These are phyloP conservation scores for Neocucurbitaria cava DNA, from an alignment of 2,329 filamentous ascomycete species.

Conservation along the genomic window DNA sequence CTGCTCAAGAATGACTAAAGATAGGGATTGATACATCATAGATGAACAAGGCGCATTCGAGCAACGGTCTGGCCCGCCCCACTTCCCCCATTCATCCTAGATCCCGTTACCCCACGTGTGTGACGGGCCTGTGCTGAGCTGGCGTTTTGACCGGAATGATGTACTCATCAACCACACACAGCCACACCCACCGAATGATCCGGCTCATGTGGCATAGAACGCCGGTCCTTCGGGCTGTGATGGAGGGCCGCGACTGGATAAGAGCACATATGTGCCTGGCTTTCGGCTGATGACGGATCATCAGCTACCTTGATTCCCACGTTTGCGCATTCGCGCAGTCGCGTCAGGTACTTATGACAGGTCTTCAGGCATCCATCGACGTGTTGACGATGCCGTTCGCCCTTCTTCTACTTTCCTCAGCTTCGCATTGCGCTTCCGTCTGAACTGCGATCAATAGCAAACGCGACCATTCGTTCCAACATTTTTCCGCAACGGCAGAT, in stretches of 20 bases:
- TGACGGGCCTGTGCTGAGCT: not conserved
- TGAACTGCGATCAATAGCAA: slow-evolving; percentile 6
- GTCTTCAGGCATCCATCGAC: slow-evolving; percentile 14
- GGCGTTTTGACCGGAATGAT: slow-evolving; percentile 7
- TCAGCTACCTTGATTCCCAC: slow-evolving; percentile 19
- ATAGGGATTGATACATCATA: not conserved
- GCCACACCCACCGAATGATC: not conserved
- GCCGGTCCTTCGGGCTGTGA: slow-evolving; percentile 5
- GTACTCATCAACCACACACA: slow-evolving; percentile 12
- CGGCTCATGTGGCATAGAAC: not conserved
- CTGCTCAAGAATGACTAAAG: too few relatives aligned
- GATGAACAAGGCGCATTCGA: slow-evolving; percentile 15
- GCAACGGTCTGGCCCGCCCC: not conserved
- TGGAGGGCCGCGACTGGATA: slow-evolving; percentile 5
- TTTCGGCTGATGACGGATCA: slow-evolving; percentile 11
- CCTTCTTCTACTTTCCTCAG: not conserved
- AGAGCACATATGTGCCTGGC: slow-evolving; percentile 8
- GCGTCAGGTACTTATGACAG: slow-evolving; percentile 15
- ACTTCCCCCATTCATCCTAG: slow-evolving; percentile 5
- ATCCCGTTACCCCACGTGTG: slow-evolving; percentile 3
- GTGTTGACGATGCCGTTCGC: not conserved
- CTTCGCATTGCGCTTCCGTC: not conserved
- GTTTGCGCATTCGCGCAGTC: slow-evolving; percentile 29
- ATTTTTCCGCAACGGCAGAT: slow-evolving; percentile 20
- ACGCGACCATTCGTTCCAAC: not conserved